These are phyloP conservation scores for Paraphoma chrysanthemicola DNA, from an alignment of 2,329 filamentous ascomycete genomes.

Conservation along the genomic window DNA sequence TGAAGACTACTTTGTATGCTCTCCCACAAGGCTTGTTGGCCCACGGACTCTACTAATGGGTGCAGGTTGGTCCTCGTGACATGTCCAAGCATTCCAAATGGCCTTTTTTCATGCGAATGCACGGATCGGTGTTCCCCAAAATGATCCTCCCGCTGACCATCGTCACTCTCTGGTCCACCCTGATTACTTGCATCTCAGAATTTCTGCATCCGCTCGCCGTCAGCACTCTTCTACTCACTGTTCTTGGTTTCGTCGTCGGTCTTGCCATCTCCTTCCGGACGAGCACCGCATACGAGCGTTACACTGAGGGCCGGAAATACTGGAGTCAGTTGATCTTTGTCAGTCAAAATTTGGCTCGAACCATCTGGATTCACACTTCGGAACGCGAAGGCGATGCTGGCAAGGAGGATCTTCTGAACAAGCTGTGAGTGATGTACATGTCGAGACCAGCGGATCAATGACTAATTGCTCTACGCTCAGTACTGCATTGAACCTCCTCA, in stretches of 20 bases:
- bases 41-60: constrained; percentile 11
- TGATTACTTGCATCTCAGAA: constrained; percentile 61
- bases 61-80: constrained; percentile 67
- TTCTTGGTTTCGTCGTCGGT: constrained; percentile 83
- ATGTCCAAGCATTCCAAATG: constrained; percentile 77
- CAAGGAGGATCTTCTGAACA: constrained; percentile 73
- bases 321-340: constrained; percentile 66
- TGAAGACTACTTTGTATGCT: constrained; percentile 67
- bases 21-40: constrained; percentile 3
- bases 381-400: constrained; percentile 65
- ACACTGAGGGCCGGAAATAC: constrained; percentile 66
- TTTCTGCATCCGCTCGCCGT: constrained; percentile 62
- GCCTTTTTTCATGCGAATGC: constrained; percentile 76
- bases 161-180: constrained; percentile 69
- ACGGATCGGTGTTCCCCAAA: constrained; percentile 76
- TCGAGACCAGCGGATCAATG: neutral
- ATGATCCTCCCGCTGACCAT: constrained; percentile 73
- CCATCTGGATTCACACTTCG: constrained; percentile 80
- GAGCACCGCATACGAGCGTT: constrained; percentile 77
- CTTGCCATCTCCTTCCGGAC: constrained; percentile 79
- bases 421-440: constrained; percentile 56
- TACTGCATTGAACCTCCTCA: constrained; percentile 76
- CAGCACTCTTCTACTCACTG: constrained; percentile 73
- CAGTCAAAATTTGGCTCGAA: constrained; percentile 66
- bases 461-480: constrained; percentile 28